Conservation (phyloP, 208 protist genomes). For the Borovskyia barvae region DNA sequence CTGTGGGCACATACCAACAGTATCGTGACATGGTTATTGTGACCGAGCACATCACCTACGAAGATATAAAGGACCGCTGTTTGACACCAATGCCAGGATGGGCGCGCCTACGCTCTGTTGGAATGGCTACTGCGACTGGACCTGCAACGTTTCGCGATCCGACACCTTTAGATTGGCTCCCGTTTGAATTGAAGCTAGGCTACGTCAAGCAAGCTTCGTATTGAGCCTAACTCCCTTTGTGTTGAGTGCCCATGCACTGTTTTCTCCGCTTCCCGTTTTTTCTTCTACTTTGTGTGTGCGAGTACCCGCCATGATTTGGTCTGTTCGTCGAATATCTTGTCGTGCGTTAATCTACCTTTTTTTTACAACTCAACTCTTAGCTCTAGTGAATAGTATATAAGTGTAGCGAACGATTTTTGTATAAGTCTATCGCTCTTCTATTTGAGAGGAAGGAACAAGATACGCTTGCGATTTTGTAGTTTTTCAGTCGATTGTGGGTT, state of each 20-base stretch:
- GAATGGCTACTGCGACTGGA: conserved; percentile 64
- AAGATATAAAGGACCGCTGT: conserved; percentile 88
- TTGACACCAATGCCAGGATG: conserved; percentile 87
- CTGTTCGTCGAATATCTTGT: too few species aligned
- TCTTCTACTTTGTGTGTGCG: not conserved
- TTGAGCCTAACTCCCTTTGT: conserved; percentile 30
- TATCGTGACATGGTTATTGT: conserved; percentile 86
- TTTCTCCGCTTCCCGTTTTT: not conserved
- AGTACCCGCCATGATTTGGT: too few species aligned
- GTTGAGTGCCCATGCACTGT: conserved; percentile 1
- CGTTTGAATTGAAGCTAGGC: conserved; percentile 88
- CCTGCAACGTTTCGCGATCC: conserved; percentile 79
- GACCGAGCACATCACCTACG: conserved; percentile 84
- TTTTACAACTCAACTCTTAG: too few species aligned
- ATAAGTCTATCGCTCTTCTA: too few species aligned
- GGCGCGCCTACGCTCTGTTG: conserved; percentile 59
- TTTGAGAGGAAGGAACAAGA: too few species aligned
- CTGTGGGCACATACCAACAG: conserved; percentile 71
- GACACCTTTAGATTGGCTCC: conserved; percentile 88
- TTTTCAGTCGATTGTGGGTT: too few species aligned
- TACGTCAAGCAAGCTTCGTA: conserved; percentile 89
- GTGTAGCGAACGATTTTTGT: too few species aligned
- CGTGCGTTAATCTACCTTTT: too few species aligned
- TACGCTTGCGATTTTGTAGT: too few species aligned
- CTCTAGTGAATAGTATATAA: not conserved